Evolutionary conservation across 2,329 filamentous ascomycete species (phyloP), one percentile per base, ranked within the genome.

Genomic region (Pseudocercospora musae): DNA sequence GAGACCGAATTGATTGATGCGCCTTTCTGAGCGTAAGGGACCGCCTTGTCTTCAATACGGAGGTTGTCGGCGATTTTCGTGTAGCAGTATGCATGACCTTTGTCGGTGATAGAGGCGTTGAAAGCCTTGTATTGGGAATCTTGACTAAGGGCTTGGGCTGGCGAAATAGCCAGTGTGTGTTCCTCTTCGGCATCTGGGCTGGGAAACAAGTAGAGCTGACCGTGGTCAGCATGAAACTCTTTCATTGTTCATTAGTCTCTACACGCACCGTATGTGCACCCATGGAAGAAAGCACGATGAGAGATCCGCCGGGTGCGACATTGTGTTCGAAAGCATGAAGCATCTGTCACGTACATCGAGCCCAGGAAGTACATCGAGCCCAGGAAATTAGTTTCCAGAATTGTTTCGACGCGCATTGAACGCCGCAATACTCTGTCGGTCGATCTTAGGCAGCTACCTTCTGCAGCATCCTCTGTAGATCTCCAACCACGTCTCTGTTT

Each of bases 31-130:
- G 54, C 58, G 23, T 61, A 64, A 2, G 55, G n/a, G 9, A 40
- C 49, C 4, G 56, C 58, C 1, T 42, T 29, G 1, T 33, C 62
- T 29, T 62, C 29, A n/a, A 62, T 59, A 3, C 62, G 62, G 3
- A 64, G 49, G 21, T 54, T 58, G 20, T 64, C 59, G 1, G 62
- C 59, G 10, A 27, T 54, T 33, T 64, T 64, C 20, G 58, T 57
- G 44, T 61, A 42, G 15, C 20, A 23, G 49, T 64, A 64, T 18
- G 62, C 58, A 18, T 46, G 23, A 0, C 42, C 21, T 21, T 20
- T 9, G 49, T 46, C 37, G 10, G 21, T 21, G 15, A 23, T 42
- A 1, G 8, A 2, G 8, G 27, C 7, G 8, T 31, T n/a, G 18
- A 46, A 27, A 5, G 27, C 15, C 29, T 49, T 31, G n/a, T 50